Percentiles rank a stretch among this genome's conserved stretches.
Conservation (phyloP, 1,284 basidiomycete species). For the Calocybe gambosa region DNA sequence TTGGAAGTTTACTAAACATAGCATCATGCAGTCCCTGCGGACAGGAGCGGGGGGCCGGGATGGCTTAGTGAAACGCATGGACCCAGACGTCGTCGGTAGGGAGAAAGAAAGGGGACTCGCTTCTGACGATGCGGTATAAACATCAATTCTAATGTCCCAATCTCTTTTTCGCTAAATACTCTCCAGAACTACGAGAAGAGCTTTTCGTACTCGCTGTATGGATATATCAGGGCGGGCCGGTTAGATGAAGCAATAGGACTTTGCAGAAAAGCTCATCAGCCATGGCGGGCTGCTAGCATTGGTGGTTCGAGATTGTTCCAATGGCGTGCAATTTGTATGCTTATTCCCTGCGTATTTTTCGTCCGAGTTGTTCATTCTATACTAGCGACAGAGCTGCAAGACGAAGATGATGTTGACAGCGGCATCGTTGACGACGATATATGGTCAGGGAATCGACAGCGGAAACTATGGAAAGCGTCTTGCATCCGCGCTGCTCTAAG, state of each 20-base stretch:
- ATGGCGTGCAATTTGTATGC: slow-evolving; percentile 63
- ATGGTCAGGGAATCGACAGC: slow-evolving; percentile 67
- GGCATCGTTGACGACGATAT: slow-evolving; percentile 40
- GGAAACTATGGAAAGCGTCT: slow-evolving; percentile 80
- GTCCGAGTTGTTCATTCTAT: slow-evolving; percentile 4
- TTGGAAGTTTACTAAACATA: slow-evolving; percentile 77
- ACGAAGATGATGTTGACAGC: slow-evolving; percentile 50
- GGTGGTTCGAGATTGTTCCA: slow-evolving; percentile 73
- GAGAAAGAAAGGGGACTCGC: slow-evolving; percentile 52
- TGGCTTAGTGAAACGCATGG: slow-evolving; percentile 59
- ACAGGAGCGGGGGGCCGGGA: slow-evolving; percentile 42
- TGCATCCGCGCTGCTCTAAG: slow-evolving; percentile 77
- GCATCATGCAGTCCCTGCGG: slow-evolving; percentile 57
- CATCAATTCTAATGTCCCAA: background rate
- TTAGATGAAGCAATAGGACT: slow-evolving; percentile 80
- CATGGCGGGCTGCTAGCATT: slow-evolving; percentile 87
- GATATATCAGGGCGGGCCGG: slow-evolving; percentile 75
- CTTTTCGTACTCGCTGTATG: slow-evolving; percentile 68
- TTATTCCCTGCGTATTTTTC: slow-evolving; percentile 2
- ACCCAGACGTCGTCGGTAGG: slow-evolving; percentile 67
- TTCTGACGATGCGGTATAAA: slow-evolving; percentile 65
- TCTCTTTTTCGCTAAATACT: background rate
- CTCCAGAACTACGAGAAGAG: slow-evolving; percentile 71
- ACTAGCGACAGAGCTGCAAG: slow-evolving; percentile 42
- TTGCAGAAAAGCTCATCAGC: slow-evolving; percentile 79